Base-by-base conservation (phyloP, 2,329 filamentous ascomycete species). In the Microascus cirrosus region DNA sequence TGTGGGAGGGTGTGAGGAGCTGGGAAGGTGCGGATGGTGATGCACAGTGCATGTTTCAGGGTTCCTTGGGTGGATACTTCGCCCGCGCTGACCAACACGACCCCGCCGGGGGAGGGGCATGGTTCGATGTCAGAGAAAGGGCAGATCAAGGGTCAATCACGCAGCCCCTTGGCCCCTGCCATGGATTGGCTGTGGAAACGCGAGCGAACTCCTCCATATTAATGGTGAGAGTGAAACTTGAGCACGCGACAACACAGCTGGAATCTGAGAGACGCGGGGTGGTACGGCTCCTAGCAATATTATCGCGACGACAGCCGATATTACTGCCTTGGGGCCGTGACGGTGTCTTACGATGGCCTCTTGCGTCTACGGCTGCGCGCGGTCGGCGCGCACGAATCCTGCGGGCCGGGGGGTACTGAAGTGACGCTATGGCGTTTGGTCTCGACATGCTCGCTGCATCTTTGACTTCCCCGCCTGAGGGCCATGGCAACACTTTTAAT, bases 91-190 rank as follows among this genome's bases (percentile, higher is more conserved):
- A 12, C 25, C 34, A 57, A 57, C 55, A 34, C 55, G 55, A 39
- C 32, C 18, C 13, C 32, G 25, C 15, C 20, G 55, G 13, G 28
- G 53, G 55, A 39, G 32, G 20, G 20, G 28, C 28, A 5, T 51
- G 56, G 56, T 42, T 39, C 24, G 15, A 53, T 22, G 56, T 58
- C 56, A 34, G 50, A 36, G 50, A 52, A 54, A 24, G 24, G 15
- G 32, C 20, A 53, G 56, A 58, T 58, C 56, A 58, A 54, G 56
- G 11, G 56, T 58, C 50, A 54, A 58, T 58, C 56, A 58, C 15
- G 34, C 53, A 54, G 32, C 18, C 32, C 20, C 32, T 12, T 50
- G 45, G 20, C 45, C 28, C 28, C 4, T 32, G 28, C 8, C 28
- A 32, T 32, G 28, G 28, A 32, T 32, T 32, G 28, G 28, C 28